Percentiles rank a stretch among this genome's conserved stretches.
These are phyloP conservation scores for Ammopiptanthus mongolicus DNA, from an alignment of 306 rosid species.

Conservation along the genomic window DNA sequence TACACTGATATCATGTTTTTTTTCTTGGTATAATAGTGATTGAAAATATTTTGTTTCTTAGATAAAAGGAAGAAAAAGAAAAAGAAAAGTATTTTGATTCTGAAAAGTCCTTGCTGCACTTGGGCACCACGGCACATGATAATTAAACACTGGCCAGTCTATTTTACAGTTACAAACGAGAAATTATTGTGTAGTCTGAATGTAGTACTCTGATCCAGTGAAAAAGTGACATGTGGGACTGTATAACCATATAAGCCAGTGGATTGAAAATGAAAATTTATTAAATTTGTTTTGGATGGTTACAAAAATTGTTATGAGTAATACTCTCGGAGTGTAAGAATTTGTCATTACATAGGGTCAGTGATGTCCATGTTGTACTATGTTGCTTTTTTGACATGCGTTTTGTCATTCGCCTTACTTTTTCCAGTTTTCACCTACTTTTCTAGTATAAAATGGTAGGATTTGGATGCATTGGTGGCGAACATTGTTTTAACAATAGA, in stretches of 20 bases:
- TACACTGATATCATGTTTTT: neutral
- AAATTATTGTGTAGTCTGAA: too few species aligned
- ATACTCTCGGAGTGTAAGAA: too few species aligned
- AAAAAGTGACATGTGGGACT: too few species aligned
- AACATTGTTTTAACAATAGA: neutral
- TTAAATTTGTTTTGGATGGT: too few species aligned
- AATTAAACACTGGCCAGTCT: neutral
- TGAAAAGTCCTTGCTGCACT: neutral
- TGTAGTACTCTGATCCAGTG: too few species aligned
- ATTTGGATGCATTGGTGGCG: neutral
- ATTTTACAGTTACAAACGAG: neutral
- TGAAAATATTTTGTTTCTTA: neutral
- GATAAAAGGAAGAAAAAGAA: too few species aligned
- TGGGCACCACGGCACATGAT: neutral
- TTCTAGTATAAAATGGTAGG: neutral
- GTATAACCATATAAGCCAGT: too few species aligned
- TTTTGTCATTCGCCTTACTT: neutral
- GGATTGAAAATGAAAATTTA: too few species aligned
- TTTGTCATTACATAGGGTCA: neutral
- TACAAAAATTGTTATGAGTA: too few species aligned
- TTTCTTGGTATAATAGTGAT: neutral
- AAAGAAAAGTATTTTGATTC: neutral
- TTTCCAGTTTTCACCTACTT: neutral
- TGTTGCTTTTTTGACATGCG: neutral
- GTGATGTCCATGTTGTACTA: neutral